Percentiles rank a stretch among this genome's conserved stretches.
These are phyloP conservation scores for Anacardium occidentale DNA, from an alignment of 345 rosid genomes.

Conservation along the genomic window DNA sequence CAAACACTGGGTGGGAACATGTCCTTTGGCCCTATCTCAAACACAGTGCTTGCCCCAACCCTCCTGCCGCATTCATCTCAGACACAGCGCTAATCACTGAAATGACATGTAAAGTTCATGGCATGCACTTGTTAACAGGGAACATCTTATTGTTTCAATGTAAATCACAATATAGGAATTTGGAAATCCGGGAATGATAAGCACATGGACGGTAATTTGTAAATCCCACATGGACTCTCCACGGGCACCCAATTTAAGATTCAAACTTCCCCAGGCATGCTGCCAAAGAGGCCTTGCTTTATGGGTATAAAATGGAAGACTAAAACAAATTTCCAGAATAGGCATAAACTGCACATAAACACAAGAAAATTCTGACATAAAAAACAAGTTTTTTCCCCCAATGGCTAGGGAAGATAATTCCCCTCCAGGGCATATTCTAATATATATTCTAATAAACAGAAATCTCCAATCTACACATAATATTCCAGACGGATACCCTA, in stretches of 20 bases:
- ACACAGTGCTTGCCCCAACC: no score
- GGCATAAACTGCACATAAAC: conserved; percentile 15
- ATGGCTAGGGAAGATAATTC: conserved; percentile 19
- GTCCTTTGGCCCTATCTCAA: no score
- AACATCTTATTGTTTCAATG: background rate
- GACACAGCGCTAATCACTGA: background rate
- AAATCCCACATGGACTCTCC: no score
- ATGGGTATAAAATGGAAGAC: background rate
- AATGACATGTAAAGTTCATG: background rate
- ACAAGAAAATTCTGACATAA: conserved; percentile 15
- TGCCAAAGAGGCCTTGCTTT: background rate
- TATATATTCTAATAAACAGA: conserved; percentile 25
- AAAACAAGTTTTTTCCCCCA: conserved; percentile 18
- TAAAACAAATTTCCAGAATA: background rate
- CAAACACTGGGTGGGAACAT: no score
- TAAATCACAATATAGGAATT: background rate
- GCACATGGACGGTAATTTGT: no score
- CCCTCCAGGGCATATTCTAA: conserved; percentile 25
- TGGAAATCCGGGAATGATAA: background rate
- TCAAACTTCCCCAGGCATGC: no score
- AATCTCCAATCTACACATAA: conserved; percentile 29
- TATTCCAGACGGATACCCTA: conserved; percentile 34
- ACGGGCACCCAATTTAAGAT: no score
- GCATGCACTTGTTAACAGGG: background rate
- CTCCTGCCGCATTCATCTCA: no score